Percentiles rank a stretch among this genome's conserved stretches.
Evolutionary conservation across 176 grass and related monocot genomes (phyloP).

Genomic region (Puccinellia tenuiflora): DNA sequence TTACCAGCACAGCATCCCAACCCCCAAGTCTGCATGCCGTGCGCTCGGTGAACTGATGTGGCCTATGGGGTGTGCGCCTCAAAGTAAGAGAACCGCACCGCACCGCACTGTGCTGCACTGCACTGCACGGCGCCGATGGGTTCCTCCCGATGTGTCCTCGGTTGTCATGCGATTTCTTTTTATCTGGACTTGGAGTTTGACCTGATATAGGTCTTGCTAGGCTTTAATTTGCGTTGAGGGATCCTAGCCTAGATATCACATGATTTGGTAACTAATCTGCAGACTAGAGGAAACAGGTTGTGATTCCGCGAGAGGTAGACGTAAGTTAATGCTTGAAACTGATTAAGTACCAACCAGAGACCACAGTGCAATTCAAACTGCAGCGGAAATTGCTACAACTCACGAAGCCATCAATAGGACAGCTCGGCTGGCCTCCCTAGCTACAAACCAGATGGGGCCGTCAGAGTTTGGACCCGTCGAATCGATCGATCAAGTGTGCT

Average conservation of each 20-base stretch:
- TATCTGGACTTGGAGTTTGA: neutral
- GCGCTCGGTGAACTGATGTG: neutral
- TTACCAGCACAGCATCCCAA: neutral
- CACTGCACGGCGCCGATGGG: neutral
- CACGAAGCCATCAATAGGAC: neutral
- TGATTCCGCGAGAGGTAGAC: no score
- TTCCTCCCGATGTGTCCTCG: neutral
- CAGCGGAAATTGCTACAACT: neutral
- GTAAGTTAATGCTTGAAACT: no score
- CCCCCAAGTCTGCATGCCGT: neutral
- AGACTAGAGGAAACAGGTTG: no score
- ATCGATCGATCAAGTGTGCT: neutral
- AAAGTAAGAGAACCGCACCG: constrained; percentile 41
- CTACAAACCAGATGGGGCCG: neutral
- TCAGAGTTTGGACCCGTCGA: neutral
- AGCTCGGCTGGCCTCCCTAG: neutral
- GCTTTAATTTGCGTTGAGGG: neutral
- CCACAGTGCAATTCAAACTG: neutral
- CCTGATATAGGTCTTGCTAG: neutral
- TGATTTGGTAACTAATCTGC: no score
- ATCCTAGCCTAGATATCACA: neutral
- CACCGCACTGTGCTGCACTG: neutral
- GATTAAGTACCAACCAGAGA: no score
- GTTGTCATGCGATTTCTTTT: neutral
- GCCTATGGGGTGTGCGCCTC: neutral